A percentile compares a stretch with the other conserved stretches of the same genome.
Conservation (phyloP, 2,329 filamentous ascomycete species). For the Aspergillus glaucus region DNA sequence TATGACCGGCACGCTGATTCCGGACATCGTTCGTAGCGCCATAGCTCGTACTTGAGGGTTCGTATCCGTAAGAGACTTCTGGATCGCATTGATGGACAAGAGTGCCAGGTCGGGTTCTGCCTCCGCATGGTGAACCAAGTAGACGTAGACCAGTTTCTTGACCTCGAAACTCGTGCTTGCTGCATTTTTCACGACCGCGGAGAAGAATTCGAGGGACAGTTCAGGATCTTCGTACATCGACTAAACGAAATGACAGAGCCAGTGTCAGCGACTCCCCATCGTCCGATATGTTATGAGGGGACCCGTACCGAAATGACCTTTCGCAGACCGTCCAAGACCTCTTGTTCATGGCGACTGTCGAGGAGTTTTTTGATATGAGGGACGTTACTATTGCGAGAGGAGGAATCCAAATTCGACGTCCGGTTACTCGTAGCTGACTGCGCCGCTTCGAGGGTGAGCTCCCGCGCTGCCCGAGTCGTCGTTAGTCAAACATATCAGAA, state of each 20-base stretch:
- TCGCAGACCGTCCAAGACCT: slow-evolving; percentile 85
- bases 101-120: slow-evolving; percentile 91
- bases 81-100: slow-evolving; percentile 96
- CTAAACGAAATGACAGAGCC: slow-evolving; percentile 42
- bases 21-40: slow-evolving; percentile 92
- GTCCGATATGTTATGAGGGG: not conserved
- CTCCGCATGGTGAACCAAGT: slow-evolving; percentile 93
- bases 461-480: slow-evolving; percentile 60
- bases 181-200: slow-evolving; percentile 96
- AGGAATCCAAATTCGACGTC: slow-evolving; percentile 48
- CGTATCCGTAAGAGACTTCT: slow-evolving; percentile 89
- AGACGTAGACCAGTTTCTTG: slow-evolving; percentile 98
- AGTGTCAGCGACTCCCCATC: slow-evolving; percentile 3
- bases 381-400: slow-evolving; percentile 63
- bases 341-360: slow-evolving; percentile 86
- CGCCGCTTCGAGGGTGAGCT: slow-evolving; percentile 94
- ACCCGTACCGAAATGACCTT: slow-evolving; percentile 71
- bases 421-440: slow-evolving; percentile 65
- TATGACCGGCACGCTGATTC: slow-evolving; percentile 94
- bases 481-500: not conserved
- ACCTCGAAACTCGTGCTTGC: slow-evolving; percentile 90
- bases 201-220: slow-evolving; percentile 87
- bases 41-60: slow-evolving; percentile 88
- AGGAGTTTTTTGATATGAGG: slow-evolving; percentile 88
- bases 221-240: slow-evolving; percentile 86